These are phyloP conservation scores for Claviceps purpurea DNA, from an alignment of 2,329 filamentous ascomycete species.

Conservation along the genomic window DNA sequence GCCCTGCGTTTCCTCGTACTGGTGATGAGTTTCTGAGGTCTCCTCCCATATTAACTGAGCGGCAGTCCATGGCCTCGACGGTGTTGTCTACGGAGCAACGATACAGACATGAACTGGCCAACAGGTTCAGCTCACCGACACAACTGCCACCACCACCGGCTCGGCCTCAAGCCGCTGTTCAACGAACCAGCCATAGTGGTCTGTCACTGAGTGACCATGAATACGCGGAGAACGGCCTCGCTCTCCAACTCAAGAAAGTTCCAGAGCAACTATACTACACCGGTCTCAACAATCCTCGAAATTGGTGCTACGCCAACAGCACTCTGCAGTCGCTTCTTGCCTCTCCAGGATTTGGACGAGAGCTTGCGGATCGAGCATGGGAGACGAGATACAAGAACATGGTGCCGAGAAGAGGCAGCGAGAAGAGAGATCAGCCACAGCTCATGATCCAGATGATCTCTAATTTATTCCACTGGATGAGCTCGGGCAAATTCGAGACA, in stretches of 20 bases:
- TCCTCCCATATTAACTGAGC: conserved; percentile 52
- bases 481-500: conserved; percentile 31
- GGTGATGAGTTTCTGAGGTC: conserved; percentile 79
- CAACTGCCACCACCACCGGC: conserved; percentile 44
- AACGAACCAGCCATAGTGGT: conserved; percentile 67
- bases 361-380: conserved; percentile 47
- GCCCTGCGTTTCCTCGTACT: conserved; percentile 46
- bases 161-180: conserved; percentile 54
- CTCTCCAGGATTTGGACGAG: conserved; percentile 53
- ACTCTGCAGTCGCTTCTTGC: conserved; percentile 71
- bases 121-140: conserved; percentile 27
- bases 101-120: conserved; percentile 16
- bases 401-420: conserved; percentile 49
- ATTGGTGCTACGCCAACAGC: conserved; percentile 90
- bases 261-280: conserved; percentile 32
- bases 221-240: conserved; percentile 18
- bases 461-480: conserved; percentile 45
- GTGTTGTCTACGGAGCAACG: conserved; percentile 14
- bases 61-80: conserved; percentile 45
- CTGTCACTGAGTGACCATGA: conserved; percentile 32
- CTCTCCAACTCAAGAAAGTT: conserved; percentile 25
- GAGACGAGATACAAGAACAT: conserved; percentile 43
- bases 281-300: conserved; percentile 67
- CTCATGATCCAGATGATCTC: conserved; percentile 46
- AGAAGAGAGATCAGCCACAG: conserved; percentile 39